Evolutionary conservation across 371 early-diverging fungal genomes (phyloP).

Genomic region (Blastocladiella emersonii): DNA sequence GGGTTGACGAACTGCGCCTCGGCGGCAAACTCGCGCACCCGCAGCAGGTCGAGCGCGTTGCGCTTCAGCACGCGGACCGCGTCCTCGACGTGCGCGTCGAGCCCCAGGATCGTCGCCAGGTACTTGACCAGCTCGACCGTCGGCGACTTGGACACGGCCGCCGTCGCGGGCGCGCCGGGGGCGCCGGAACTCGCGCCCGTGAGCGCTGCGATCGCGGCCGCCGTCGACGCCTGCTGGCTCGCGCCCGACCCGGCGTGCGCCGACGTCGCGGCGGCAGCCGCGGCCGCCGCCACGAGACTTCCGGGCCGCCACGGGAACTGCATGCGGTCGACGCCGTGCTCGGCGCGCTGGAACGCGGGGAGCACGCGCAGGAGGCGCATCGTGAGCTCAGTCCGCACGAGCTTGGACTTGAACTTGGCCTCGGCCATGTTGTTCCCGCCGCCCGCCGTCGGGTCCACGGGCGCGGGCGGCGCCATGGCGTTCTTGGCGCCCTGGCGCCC

Average conservation of each 20-base stretch:
- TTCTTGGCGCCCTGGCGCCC: no score
- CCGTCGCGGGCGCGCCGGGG: constrained; percentile 54
- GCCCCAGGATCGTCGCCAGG: constrained; percentile 49
- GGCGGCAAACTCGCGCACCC: constrained; percentile 61
- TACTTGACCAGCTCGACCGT: constrained; percentile 67
- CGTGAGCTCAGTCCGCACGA: constrained; percentile 30
- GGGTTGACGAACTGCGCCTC: constrained; percentile 63
- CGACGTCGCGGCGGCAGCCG: constrained; percentile 3
- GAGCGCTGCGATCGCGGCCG: constrained; percentile 32
- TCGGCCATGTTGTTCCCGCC: constrained; percentile 14
- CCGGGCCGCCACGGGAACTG: not conserved
- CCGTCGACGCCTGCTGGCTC: constrained; percentile 58
- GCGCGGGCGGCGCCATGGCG: constrained; percentile 19
- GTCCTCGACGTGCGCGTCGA: constrained; percentile 49
- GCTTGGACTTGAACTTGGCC: constrained; percentile 21
- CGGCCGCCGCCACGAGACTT: not conserved
- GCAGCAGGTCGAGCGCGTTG: constrained; percentile 53
- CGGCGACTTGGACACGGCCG: constrained; percentile 32
- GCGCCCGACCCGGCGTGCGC: constrained; percentile 42
- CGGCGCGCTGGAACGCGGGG: constrained; percentile 14
- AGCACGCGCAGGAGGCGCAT: constrained; percentile 33
- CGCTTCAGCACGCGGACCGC: constrained; percentile 56
- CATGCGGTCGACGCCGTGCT: not conserved
- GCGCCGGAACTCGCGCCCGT: constrained; percentile 58
- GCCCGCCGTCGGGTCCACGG: constrained; percentile 15